These are phyloP conservation scores for Gnaphalium uliginosum DNA, from an alignment of 129 eudicot genomes.

Conservation along the genomic window DNA sequence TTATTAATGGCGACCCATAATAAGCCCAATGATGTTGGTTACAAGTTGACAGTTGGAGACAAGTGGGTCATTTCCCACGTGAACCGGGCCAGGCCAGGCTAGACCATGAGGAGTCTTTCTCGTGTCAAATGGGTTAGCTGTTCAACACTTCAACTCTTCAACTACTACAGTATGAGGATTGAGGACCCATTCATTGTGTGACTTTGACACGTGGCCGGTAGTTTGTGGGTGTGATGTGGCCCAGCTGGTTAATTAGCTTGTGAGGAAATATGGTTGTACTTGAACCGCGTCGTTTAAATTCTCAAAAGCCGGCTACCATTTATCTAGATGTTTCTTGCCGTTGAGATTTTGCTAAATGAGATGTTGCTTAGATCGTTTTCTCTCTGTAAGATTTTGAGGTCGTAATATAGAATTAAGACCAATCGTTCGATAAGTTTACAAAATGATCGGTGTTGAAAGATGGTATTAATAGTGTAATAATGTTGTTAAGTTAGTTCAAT, in stretches of 20 bases:
- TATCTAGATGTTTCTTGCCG: background rate
- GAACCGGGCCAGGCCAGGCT: background rate
- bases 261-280: background rate
- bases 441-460: no score
- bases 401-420: no score
- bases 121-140: constrained; percentile 5
- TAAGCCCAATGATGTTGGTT: constrained; percentile 4
- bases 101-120: constrained; percentile 6
- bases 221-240: constrained; percentile 6
- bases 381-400: no score
- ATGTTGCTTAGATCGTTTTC: no score
- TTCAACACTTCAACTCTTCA: background rate
- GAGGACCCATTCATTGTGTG: background rate
- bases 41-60: constrained; percentile 3
- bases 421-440: no score
- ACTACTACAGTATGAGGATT: background rate
- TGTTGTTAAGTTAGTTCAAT: no score
- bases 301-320: constrained; percentile 1
- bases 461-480: no score
- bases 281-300: background rate
- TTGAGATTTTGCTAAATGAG: no score
- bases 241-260: background rate
- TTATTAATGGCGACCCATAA: constrained; percentile 21
- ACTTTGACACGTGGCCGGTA: constrained; percentile 11
- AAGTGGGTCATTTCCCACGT: constrained; percentile 14